These are phyloP conservation scores for Mycosphaerella arachidis DNA, from an alignment of 2,329 filamentous ascomycete genomes.

Conservation along the genomic window DNA sequence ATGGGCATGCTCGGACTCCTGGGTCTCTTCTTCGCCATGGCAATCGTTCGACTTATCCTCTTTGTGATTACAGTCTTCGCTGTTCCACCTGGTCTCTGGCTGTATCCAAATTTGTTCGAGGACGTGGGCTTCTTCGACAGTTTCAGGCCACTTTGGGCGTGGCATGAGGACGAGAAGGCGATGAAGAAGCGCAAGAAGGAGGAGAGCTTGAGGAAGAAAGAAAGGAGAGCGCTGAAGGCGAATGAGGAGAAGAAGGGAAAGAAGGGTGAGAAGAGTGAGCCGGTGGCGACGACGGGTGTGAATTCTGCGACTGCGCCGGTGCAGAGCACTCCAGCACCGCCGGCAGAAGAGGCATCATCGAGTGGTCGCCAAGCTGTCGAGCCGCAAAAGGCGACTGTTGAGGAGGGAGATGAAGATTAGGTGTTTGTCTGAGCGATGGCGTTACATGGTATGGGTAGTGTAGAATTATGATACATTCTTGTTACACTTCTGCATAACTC, in stretches of 20 bases:
- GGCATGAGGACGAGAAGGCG: slow-evolving; percentile 61
- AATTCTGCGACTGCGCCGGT: slow-evolving; percentile 11
- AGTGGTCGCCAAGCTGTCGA: slow-evolving; percentile 13
- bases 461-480: background rate
- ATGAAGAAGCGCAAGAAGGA: slow-evolving; percentile 37
- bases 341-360: slow-evolving; percentile 16
- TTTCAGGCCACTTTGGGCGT: slow-evolving; percentile 93
- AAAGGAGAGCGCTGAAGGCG: slow-evolving; percentile 29
- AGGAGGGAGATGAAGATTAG: slow-evolving; percentile 30
- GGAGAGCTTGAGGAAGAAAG: slow-evolving; percentile 31
- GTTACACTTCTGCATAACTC: no score
- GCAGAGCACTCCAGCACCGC: slow-evolving; percentile 19
- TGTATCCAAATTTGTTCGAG: slow-evolving; percentile 96
- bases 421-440: slow-evolving; percentile 13
- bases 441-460: slow-evolving; percentile 5
- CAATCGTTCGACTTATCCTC: slow-evolving; percentile 90
- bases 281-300: slow-evolving; percentile 7
- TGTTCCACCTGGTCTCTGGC: slow-evolving; percentile 84
- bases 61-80: slow-evolving; percentile 90
- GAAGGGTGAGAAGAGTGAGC: slow-evolving; percentile 14
- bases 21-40: slow-evolving; percentile 94
- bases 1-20: slow-evolving; percentile 89
- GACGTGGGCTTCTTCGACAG: slow-evolving; percentile 98
- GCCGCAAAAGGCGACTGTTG: slow-evolving; percentile 27
- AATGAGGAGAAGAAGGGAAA: slow-evolving; percentile 20